Evolutionary conservation across 495 filamentous ascomycete species (phyloP), one percentile per base, ranked within the genome.

Genomic region (Friedmanniomyces simplex): DNA sequence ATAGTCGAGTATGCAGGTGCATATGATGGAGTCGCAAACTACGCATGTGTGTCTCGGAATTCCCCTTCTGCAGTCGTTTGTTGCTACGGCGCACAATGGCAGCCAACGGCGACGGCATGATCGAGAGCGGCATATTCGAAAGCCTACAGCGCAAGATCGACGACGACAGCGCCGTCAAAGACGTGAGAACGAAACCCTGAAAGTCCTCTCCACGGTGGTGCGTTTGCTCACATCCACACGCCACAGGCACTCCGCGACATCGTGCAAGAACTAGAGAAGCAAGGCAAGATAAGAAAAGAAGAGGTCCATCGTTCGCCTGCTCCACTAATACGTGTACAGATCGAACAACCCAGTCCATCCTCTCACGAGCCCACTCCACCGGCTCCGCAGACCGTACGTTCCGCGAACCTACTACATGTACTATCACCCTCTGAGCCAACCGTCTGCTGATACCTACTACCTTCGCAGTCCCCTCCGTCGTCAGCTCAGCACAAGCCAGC

Each of bases 291-390:
- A n/a, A n/a, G n/a, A n/a, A n/a, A n/a, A n/a, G n/a, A n/a, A n/a
- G n/a, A n/a, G n/a, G n/a, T n/a, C n/a, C n/a, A n/a, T n/a, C n/a
- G 4, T 22, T 22, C 6, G 10, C 28, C 10, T 32, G 28, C 28
- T 32, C 28, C 10, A 32, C 22, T 21, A 16, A 21, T 7, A 49
- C 6, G 32, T 52, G 57, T 52, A 57, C 72, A 71, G 79, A 77
- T 24, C 79, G 88, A 59, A 80, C 77, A 55, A 85, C 86, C 8
- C 83, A 85, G 67, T 88, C 91, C 57, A 78, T 86, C 47, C 80
- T 96, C 46, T 89, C 91, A n/a, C 72, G 87, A 63, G 87, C 89
- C 34, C 93, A 98, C 70, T 93, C 89, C 4, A 94, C 89, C 0
- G 84, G 89, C 25, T 76, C 82, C 36, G 76, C 83, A 28, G 79